These are phyloP conservation scores for Mucor racemosus DNA, from an alignment of 371 early-diverging fungal genomes.

Conservation along the genomic window DNA sequence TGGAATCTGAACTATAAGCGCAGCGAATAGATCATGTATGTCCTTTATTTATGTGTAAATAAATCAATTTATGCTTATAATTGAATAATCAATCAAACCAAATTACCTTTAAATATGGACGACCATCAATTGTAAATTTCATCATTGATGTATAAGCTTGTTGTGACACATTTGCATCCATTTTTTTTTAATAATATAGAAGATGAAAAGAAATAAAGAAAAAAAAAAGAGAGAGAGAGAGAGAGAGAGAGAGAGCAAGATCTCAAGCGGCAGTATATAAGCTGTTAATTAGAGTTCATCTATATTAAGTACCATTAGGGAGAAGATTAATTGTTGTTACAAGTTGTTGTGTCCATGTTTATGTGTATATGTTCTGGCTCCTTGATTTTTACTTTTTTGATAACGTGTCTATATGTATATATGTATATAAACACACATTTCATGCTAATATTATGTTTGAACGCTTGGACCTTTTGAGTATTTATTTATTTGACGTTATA, in stretches of 20 bases:
- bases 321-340: conserved; percentile 15
- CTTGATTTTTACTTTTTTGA: conserved; percentile 10
- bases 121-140: conserved; percentile 55
- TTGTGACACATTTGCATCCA: conserved; percentile 42
- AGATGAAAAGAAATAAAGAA: not conserved
- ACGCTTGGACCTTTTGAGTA: conserved; percentile 22
- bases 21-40: conserved; percentile 67
- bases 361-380: conserved; percentile 2
- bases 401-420: conserved; percentile 17
- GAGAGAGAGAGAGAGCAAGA: not conserved
- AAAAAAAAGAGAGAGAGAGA: not conserved
- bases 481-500: conserved; percentile 2
- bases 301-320: conserved; percentile 1
- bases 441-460: not conserved
- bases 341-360: conserved; percentile 4
- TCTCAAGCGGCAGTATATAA: not conserved
- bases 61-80: not conserved
- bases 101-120: conserved; percentile 50
- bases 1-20: conserved; percentile 63
- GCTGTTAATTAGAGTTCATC: conserved; percentile 10
- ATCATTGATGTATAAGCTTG: conserved; percentile 57
- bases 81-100: not conserved
- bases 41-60: conserved; percentile 39
- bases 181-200: conserved; percentile 19
- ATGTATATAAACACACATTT: not conserved